Base-by-base conservation (phyloP, 768 basidiomycete genomes). In the Lentinula sp. region DNA sequence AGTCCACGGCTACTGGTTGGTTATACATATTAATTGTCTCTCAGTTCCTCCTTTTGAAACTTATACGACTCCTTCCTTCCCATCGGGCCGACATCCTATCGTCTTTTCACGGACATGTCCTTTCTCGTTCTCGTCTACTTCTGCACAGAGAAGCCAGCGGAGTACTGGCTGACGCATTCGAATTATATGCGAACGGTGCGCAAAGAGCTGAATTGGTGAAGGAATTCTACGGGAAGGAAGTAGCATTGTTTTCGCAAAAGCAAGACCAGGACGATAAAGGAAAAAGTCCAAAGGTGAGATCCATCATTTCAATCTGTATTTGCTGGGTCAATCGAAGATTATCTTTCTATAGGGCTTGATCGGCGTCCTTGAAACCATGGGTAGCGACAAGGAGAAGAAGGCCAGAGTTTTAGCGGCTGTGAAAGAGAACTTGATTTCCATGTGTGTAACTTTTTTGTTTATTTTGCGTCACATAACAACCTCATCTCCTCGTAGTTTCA, bases 211-310 rank as follows among this genome's bases (percentile, higher is more conserved):
- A 93, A 20, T 78, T 98, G 5, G 76, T 96, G 6, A 84, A 88
- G 16, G 92, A 94, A 62, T 93, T 97, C 64, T 98, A 94, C 65
- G 95, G 95, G 13, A 91, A 90, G 70, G 95, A 98, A 71, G 87
- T 86, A 0, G 77, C 81, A 2, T 73, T 98, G 35, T 93, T 96
- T 16, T 58, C 6, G 65, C 81, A 6, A 82, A 77, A 0, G 49
- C 81, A 79, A 0, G 28, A 28, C 1, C 81, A 81, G 54, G 85
- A 88, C 51, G 46, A 48, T 7, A 9, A 48, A 9, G 46, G 12
- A 12, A 48, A 48, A 23, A 12, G 18, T 48, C 7, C 6, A 13
- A 48, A 48, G 46, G 46, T 48, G 9, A 48, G 46, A 48, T 48
- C 8, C 23, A 12, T 48, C 10, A 7, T 45, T 45, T 18, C 43